Evolutionary conservation across 176 grass and related monocot genomes (phyloP), one percentile per base, ranked within the genome.

Genomic region (Oryza nivara): DNA sequence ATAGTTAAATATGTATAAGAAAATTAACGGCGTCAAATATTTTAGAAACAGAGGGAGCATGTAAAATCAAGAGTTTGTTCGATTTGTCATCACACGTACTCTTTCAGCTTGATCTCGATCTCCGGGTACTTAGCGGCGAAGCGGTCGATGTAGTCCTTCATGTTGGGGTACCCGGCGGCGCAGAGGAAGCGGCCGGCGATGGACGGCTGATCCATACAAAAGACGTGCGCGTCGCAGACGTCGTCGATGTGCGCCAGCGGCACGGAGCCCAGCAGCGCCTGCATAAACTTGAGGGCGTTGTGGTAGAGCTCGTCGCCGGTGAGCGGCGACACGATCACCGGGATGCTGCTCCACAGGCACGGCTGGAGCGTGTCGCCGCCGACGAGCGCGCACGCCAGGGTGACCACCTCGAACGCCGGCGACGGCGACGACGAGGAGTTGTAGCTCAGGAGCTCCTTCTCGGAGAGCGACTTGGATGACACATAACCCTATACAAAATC

Each of bases 181-280:
- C 91, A 91, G 44, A 96, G 74, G 79, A 93, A 96, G 3, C 94
- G 85, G 36, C 94, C 94, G 4, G 84, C 81, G 76, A 96, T 89
- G 77, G 81, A 65, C 17, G 73, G 15, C 38, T 32, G 80, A 0
- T 96, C 88, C 82, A 93, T 91, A 81, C 89, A 90, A 74, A 97
- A 97, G 10, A 79, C 16, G 72, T 94, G 91, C 1, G 94, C 94
- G 65, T 94, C 87, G 54, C 89, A 92, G 65, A 70, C 63, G 73
- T 97, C 94, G 0, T 94, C 94, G 11, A 97, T n/a, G 80, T 93
- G 89, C 66, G 58, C 84, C 56, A 93, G n/a, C 5, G 91, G 91
- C 86, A 97, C 70, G 65, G 82, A 93, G 5, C 89, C 82, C 10
- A 92, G 25, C 60, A 97, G 38, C 11, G 89, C 70, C 80, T 97